Conservation (phyloP, 768 basidiomycete genomes). For the Tulasnella sp. region DNA sequence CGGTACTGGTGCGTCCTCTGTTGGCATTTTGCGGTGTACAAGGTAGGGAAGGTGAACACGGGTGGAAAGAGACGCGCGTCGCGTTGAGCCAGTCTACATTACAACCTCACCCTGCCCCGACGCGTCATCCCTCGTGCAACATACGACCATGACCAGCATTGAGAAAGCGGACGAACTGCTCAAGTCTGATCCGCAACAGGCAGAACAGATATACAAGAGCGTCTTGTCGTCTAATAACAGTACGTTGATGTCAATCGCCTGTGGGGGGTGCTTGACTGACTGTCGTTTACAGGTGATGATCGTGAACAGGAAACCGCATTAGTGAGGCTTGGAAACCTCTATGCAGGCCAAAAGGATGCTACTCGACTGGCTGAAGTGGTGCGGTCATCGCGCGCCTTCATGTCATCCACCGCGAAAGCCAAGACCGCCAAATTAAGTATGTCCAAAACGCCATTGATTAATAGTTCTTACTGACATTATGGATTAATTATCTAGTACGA, state of each 20-base stretch:
- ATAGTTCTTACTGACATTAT: constrained; percentile 10
- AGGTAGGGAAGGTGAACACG: not conserved
- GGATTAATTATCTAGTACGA: constrained; percentile 53
- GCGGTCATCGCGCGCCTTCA: constrained; percentile 68
- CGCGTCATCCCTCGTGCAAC: constrained; percentile 20
- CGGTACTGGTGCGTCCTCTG: constrained; percentile 64
- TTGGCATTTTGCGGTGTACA: constrained; percentile 43
- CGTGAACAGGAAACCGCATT: constrained; percentile 77
- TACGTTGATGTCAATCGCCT: not conserved
- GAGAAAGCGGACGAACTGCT: constrained; percentile 42
- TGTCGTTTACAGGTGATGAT: constrained; percentile 30
- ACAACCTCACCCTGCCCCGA: constrained; percentile 22
- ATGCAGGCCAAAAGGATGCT: constrained; percentile 82
- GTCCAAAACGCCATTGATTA: constrained; percentile 21
- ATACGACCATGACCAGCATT: constrained; percentile 24
- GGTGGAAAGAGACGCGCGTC: constrained; percentile 17
- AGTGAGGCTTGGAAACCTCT: constrained; percentile 72
- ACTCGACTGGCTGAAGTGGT: constrained; percentile 77
- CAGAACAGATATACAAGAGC: constrained; percentile 63
- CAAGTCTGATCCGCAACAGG: constrained; percentile 41
- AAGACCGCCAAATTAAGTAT: constrained; percentile 92
- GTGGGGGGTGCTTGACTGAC: not conserved
- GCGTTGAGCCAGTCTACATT: constrained; percentile 23
- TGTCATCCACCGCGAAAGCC: constrained; percentile 91
- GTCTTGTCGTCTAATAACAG: constrained; percentile 28